A percentile compares a stretch with the other conserved stretches of the same genome.
These are phyloP conservation scores for Pholiota microspora DNA, from an alignment of 768 basidiomycete species.

Conservation along the genomic window DNA sequence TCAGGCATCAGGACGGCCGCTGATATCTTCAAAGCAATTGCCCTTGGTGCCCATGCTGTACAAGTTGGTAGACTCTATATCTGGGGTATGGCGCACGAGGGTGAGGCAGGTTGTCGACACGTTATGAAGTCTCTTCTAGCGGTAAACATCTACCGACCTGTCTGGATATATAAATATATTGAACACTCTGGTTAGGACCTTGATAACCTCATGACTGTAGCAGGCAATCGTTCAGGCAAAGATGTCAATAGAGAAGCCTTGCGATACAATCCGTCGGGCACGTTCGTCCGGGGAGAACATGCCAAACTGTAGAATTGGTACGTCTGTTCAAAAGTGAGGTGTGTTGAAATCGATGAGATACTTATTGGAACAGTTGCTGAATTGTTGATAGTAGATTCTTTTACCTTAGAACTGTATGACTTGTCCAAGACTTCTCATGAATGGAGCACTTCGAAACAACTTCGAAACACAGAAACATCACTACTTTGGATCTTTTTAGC, in stretches of 20 bases:
- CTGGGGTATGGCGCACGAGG: slow-evolving; percentile 53
- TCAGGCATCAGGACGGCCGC: slow-evolving; percentile 51
- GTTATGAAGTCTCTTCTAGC: slow-evolving; percentile 52
- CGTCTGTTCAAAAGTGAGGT: too few relatives aligned
- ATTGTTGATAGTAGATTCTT: too few relatives aligned
- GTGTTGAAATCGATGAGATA: too few relatives aligned
- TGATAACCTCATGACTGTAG: slow-evolving; percentile 11
- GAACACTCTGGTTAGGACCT: slow-evolving; percentile 4
- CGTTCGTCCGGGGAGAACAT: neutral
- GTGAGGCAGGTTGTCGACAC: slow-evolving; percentile 49
- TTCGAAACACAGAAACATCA: too few relatives aligned
- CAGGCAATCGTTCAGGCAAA: slow-evolving; percentile 4
- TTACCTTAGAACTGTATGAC: too few relatives aligned
- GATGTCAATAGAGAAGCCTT: slow-evolving; percentile 6
- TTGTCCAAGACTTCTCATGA: too few relatives aligned
- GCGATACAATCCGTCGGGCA: slow-evolving; percentile 4
- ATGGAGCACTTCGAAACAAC: too few relatives aligned
- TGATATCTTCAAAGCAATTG: slow-evolving; percentile 57
- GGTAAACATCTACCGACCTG: slow-evolving; percentile 20
- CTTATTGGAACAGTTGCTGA: too few relatives aligned
- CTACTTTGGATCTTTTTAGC: too few relatives aligned
- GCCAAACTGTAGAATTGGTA: slow-evolving; percentile 8
- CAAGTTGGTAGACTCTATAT: slow-evolving; percentile 47
- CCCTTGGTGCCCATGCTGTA: slow-evolving; percentile 53
- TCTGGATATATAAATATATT: neutral